phyloP scores from a whole-genome alignment of 1,139 yeast genomes.

The Sugiyamaella japonica region DNA sequence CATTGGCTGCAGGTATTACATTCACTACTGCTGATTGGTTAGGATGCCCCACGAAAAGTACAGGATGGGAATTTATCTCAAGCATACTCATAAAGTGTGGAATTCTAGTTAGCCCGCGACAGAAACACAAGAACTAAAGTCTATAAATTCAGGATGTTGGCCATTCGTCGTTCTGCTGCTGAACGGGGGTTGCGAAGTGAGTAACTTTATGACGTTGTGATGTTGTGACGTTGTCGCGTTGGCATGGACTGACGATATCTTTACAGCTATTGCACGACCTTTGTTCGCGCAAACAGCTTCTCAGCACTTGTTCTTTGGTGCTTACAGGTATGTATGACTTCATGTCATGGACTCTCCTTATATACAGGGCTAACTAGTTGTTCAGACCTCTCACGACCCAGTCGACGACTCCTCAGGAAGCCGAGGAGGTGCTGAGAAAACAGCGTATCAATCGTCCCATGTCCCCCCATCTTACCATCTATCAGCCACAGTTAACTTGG shows the following conservation, averaged over 20 bases:
- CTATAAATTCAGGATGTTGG: constrained; percentile 10
- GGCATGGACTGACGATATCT: not conserved
- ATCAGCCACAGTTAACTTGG: constrained; percentile 88
- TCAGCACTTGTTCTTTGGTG: constrained; percentile 22
- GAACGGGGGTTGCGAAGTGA: constrained; percentile 16
- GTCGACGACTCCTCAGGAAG: constrained; percentile 61
- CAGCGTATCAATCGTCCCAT: constrained; percentile 88
- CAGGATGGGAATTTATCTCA: constrained; percentile 6
- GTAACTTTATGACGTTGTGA: not conserved
- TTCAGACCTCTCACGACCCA: constrained; percentile 37
- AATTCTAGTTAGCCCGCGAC: not conserved
- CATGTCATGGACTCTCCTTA: not conserved
- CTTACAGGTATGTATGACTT: constrained; percentile 22
- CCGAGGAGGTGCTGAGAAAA: constrained; percentile 66
- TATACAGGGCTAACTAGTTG: not conserved
- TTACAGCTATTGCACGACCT: constrained; percentile 23
- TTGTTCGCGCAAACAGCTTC: constrained; percentile 24
- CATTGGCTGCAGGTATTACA: not conserved
- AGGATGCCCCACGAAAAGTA: constrained; percentile 5
- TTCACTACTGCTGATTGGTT: constrained; percentile 15
- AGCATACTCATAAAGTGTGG: not conserved
- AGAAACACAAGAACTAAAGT: not conserved
- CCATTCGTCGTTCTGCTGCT: constrained; percentile 16
- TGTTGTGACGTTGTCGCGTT: not conserved
- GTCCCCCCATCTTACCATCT: constrained; percentile 88